Conservation (phyloP, 2,329 filamentous ascomycete genomes). For the Pyricularia sp. region DNA sequence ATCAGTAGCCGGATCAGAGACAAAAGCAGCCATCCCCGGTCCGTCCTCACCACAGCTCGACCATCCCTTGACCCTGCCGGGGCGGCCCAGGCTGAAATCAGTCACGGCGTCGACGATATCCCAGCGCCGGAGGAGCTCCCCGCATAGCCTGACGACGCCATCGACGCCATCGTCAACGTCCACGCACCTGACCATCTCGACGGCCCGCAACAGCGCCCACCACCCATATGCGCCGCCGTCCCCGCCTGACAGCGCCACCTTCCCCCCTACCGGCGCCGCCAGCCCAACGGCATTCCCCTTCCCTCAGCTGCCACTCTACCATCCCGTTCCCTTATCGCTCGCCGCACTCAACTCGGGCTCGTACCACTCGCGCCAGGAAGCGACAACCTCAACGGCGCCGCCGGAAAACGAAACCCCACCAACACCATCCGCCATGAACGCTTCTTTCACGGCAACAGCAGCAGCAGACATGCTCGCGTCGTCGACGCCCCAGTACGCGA, state of each 20-base stretch:
- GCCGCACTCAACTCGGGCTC: not conserved
- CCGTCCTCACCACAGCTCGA: not conserved
- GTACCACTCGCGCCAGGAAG: not conserved
- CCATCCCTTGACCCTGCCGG: not conserved
- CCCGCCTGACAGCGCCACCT: constrained; percentile 6
- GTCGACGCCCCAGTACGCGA: not conserved
- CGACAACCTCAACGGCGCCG: too few species aligned
- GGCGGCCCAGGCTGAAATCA: not conserved
- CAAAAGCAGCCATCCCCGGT: not conserved
- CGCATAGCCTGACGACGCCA: not conserved
- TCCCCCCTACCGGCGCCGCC: not conserved
- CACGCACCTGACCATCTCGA: constrained; percentile 1
- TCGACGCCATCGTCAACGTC: not conserved
- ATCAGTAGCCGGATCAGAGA: not conserved
- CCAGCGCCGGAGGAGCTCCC: constrained; percentile 2
- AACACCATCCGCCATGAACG: not conserved
- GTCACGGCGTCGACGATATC: constrained; percentile 4
- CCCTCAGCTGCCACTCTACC: constrained; percentile 1
- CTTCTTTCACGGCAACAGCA: not conserved
- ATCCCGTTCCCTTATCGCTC: constrained; percentile 4
- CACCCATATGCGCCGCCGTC: constrained; percentile 3
- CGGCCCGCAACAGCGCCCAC: constrained; percentile 1
- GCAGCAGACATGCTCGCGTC: not conserved
- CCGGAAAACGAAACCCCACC: not conserved
- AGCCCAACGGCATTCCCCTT: not conserved